phyloP scores from a whole-genome alignment of 306 rosid genomes.

The Rosa multiflora region DNA sequence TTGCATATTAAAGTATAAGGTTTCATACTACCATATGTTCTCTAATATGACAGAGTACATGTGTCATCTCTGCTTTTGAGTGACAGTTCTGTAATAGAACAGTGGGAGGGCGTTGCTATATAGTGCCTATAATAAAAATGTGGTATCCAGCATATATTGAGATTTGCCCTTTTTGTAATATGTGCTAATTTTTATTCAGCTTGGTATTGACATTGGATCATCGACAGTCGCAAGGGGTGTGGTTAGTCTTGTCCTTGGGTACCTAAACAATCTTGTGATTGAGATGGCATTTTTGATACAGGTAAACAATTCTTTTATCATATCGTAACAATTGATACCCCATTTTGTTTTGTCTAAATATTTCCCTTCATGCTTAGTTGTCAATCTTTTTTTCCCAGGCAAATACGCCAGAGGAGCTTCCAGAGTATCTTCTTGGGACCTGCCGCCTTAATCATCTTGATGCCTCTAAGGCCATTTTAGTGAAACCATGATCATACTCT shows the following conservation, averaged over 20 bases:
- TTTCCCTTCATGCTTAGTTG: neutral
- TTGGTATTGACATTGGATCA: slow-evolving; percentile 75
- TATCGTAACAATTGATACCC: neutral
- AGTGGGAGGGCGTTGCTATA: neutral
- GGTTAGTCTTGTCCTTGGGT: slow-evolving; percentile 76
- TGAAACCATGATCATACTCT: slow-evolving; percentile 30
- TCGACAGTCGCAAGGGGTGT: slow-evolving; percentile 92
- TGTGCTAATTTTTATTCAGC: slow-evolving; percentile 34
- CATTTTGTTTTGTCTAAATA: neutral
- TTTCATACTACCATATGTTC: neutral
- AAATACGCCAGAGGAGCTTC: slow-evolving; percentile 76
- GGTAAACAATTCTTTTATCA: slow-evolving; percentile 36
- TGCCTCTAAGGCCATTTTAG: slow-evolving; percentile 51
- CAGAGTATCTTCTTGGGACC: slow-evolving; percentile 80
- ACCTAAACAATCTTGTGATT: slow-evolving; percentile 80
- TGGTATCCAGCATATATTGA: neutral
- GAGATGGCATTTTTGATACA: slow-evolving; percentile 94
- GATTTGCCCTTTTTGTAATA: slow-evolving; percentile 11
- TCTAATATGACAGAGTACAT: neutral
- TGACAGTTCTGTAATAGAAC: neutral
- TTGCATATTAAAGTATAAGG: neutral
- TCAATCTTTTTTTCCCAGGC: slow-evolving; percentile 42
- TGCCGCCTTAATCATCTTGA: slow-evolving; percentile 83
- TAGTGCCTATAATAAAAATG: neutral
- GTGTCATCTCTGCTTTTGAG: neutral